Evolutionary conservation across 1,284 basidiomycete genomes (phyloP).

Genomic region (Leccinum subatratum): DNA sequence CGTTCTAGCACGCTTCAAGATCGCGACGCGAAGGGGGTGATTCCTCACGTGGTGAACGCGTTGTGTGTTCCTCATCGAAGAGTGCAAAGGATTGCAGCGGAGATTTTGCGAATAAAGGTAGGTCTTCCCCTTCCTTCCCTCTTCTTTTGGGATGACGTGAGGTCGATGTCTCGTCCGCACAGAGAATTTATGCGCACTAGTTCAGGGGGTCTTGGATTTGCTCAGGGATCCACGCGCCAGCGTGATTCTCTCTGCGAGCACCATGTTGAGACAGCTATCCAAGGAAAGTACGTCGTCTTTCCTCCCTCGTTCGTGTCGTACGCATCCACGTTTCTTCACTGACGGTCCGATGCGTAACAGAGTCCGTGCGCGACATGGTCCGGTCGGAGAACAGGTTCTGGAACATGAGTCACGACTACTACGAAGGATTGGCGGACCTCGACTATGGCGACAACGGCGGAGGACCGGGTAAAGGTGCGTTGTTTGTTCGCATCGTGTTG

Average conservation of each 20-base stretch:
- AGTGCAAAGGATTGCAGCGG: conserved; percentile 13
- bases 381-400: conserved; percentile 13
- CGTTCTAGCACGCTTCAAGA: conserved; percentile 6
- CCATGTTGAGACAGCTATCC: conserved; percentile 13
- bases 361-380: conserved; percentile 20
- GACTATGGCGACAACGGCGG: conserved; percentile 10
- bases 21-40: conserved; percentile 7
- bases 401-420: conserved; percentile 22
- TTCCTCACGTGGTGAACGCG: conserved; percentile 18
- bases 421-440: conserved; percentile 19
- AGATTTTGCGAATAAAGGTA: conserved; percentile 13
- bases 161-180: not conserved
- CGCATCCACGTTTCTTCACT: not conserved
- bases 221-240: conserved; percentile 19
- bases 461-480: too few species aligned
- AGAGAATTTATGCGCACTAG: not conserved
- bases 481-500: too few species aligned
- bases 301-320: not conserved
- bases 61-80: conserved; percentile 16
- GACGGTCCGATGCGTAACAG: conserved; percentile 10
- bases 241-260: conserved; percentile 20
- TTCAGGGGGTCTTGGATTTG: conserved; percentile 16
- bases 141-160: not conserved
- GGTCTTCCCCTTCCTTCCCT: not conserved
- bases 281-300: conserved; percentile 15